A percentile compares a stretch with the other conserved stretches of the same genome.
phyloP scores from a whole-genome alignment of 441 rosid genomes.

The Populus hybrid region DNA sequence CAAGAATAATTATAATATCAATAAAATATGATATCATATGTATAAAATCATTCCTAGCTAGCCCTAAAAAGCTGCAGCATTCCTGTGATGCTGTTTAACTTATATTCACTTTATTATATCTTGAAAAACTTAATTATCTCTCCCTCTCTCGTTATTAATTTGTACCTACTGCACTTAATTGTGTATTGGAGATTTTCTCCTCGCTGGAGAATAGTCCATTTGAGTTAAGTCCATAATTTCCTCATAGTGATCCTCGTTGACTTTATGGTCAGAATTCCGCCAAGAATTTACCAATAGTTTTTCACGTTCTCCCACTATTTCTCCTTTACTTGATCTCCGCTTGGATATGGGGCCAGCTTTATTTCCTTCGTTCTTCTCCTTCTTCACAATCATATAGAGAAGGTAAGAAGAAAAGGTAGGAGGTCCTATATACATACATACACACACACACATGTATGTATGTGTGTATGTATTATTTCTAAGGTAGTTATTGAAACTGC shows the following conservation, averaged over 20 bases:
- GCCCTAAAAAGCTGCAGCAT: constrained; percentile 43
- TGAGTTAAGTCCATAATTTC: constrained; percentile 32
- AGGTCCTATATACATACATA: neutral
- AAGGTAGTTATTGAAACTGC: neutral
- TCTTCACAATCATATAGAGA: constrained; percentile 21
- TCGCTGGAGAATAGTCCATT: constrained; percentile 56
- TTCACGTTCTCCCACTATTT: constrained; percentile 14
- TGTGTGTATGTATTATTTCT: neutral
- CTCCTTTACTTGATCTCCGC: constrained; percentile 13
- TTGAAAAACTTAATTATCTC: neutral
- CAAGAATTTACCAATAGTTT: constrained; percentile 13
- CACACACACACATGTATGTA: no score
- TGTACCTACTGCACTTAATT: constrained; percentile 16
- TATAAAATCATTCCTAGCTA: constrained; percentile 21
- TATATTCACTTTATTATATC: neutral
- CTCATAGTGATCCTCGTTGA: constrained; percentile 20
- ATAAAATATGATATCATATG: constrained; percentile 6
- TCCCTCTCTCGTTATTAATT: neutral
- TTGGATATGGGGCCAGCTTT: neutral
- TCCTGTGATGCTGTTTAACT: constrained; percentile 39
- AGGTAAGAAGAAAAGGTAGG: neutral
- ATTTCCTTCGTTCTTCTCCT: constrained; percentile 15
- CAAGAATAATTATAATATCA: neutral
- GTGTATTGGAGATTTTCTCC: constrained; percentile 53
- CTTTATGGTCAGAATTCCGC: constrained; percentile 13